phyloP scores from a whole-genome alignment of 352 stramenopile genomes.

The Phytopythium helicoides region DNA sequence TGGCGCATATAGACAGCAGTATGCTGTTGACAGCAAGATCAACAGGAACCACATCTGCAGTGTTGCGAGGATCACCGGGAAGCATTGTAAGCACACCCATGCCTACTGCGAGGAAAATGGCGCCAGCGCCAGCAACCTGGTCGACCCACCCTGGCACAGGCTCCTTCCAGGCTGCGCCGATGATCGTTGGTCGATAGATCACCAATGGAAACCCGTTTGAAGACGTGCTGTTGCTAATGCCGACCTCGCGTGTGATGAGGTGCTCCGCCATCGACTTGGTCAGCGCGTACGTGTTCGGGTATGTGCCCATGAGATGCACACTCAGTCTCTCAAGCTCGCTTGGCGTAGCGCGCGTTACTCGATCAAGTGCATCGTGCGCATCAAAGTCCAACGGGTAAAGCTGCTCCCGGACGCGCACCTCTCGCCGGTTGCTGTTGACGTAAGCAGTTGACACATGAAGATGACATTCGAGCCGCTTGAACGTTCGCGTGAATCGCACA shows the following conservation, averaged over 20 bases:
- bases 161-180: conserved; percentile 85
- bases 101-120: conserved; percentile 73
- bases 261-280: conserved; percentile 90
- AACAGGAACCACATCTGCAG: conserved; percentile 82
- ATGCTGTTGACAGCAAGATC: conserved; percentile 81
- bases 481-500: conserved; percentile 59
- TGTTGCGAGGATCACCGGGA: conserved; percentile 70
- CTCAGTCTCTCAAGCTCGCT: conserved; percentile 60
- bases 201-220: conserved; percentile 47
- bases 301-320: conserved; percentile 83
- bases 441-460: conserved; percentile 86
- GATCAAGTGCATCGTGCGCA: conserved; percentile 54
- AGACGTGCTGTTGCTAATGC: conserved; percentile 8
- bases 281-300: conserved; percentile 88
- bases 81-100: conserved; percentile 84
- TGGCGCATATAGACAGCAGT: conserved; percentile 50
- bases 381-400: conserved; percentile 88
- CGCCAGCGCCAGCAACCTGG: conserved; percentile 71
- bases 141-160: conserved; percentile 82
- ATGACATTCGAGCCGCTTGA: conserved; percentile 47
- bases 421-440: conserved; percentile 80
- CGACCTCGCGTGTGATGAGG: conserved; percentile 49
- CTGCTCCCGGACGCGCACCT: conserved; percentile 52
- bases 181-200: conserved; percentile 84
- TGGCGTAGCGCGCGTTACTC: conserved; percentile 47